Evolutionary conservation across 768 basidiomycete genomes (phyloP).

Genomic region (Fomitopsis pulvina): DNA sequence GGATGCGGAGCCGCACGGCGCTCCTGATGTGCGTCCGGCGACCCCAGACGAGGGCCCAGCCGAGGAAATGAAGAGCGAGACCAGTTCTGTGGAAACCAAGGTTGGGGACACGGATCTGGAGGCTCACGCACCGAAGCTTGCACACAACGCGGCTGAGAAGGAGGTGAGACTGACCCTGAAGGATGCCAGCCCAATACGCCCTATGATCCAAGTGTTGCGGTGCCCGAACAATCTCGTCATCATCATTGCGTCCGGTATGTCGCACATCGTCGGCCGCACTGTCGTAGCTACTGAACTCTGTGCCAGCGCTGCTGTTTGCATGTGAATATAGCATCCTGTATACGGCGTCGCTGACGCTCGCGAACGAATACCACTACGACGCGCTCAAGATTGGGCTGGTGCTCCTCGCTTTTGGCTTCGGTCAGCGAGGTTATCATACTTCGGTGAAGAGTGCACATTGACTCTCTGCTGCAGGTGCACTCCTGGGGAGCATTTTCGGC

Average conservation of each 20-base stretch:
- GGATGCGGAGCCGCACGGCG: slow-evolving; percentile 7
- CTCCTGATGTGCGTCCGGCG: not conserved
- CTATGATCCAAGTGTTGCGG: slow-evolving; percentile 50
- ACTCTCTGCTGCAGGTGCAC: slow-evolving; percentile 29
- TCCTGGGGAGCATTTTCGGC: slow-evolving; percentile 50
- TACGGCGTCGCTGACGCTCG: slow-evolving; percentile 67
- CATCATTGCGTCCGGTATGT: slow-evolving; percentile 56
- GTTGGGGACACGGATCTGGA: slow-evolving; percentile 11
- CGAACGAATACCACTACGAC: slow-evolving; percentile 53
- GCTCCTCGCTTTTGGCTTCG: slow-evolving; percentile 66
- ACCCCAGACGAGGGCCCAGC: not conserved
- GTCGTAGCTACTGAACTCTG: not conserved
- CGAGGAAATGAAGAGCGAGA: slow-evolving; percentile 3
- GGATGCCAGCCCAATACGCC: slow-evolving; percentile 70
- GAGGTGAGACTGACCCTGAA: slow-evolving; percentile 47
- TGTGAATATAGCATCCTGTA: slow-evolving; percentile 67
- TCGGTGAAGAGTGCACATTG: not conserved
- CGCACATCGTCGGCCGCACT: not conserved
- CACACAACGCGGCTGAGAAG: not conserved
- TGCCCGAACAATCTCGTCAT: slow-evolving; percentile 63
- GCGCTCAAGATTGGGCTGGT: slow-evolving; percentile 71
- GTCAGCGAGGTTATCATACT: slow-evolving; percentile 26
- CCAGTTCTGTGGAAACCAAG: not conserved
- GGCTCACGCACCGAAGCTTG: slow-evolving; percentile 10
- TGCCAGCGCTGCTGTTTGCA: slow-evolving; percentile 60